Evolutionary conservation across 2,329 filamentous ascomycete genomes (phyloP).

Genomic region (Fusarium globosum): DNA sequence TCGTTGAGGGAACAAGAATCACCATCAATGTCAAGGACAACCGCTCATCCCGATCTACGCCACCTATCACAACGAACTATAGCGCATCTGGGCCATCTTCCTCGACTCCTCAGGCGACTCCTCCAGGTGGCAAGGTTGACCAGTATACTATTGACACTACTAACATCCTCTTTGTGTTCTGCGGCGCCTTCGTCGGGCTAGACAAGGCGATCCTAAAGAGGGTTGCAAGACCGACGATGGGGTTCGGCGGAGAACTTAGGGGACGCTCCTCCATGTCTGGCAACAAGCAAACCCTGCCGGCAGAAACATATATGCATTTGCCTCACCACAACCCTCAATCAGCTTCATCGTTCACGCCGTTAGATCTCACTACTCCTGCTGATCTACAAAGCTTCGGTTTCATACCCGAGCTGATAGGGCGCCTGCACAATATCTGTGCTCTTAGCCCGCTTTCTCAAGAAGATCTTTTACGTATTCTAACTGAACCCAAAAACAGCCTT

Average conservation of each 20-base stretch:
- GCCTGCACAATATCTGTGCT: slow-evolving; percentile 89
- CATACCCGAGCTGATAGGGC: slow-evolving; percentile 95
- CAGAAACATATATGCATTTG: slow-evolving; percentile 67
- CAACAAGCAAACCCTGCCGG: slow-evolving; percentile 70
- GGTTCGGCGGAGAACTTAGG: slow-evolving; percentile 87
- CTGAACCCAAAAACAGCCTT: slow-evolving; percentile 89
- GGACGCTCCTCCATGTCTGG: slow-evolving; percentile 61
- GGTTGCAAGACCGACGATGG: slow-evolving; percentile 87
- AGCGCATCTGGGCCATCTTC: slow-evolving; percentile 57
- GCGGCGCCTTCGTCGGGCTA: slow-evolving; percentile 92
- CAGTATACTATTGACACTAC: slow-evolving; percentile 87
- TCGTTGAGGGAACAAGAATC: slow-evolving; percentile 94
- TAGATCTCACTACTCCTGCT: slow-evolving; percentile 79
- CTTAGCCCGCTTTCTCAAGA: slow-evolving; percentile 77
- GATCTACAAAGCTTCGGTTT: slow-evolving; percentile 89
- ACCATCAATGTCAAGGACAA: slow-evolving; percentile 90
- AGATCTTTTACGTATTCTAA: slow-evolving; percentile 86
- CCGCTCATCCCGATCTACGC: slow-evolving; percentile 65
- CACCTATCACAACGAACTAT: slow-evolving; percentile 65
- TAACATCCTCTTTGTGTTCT: slow-evolving; percentile 97
- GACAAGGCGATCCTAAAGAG: slow-evolving; percentile 88
- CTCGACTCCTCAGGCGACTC: slow-evolving; percentile 58
- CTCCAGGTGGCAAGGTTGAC: slow-evolving; percentile 64
- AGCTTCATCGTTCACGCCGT: slow-evolving; percentile 60
- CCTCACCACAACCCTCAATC: slow-evolving; percentile 62